Conservation (phyloP, 495 filamentous ascomycete genomes). For the Halenospora varia region DNA sequence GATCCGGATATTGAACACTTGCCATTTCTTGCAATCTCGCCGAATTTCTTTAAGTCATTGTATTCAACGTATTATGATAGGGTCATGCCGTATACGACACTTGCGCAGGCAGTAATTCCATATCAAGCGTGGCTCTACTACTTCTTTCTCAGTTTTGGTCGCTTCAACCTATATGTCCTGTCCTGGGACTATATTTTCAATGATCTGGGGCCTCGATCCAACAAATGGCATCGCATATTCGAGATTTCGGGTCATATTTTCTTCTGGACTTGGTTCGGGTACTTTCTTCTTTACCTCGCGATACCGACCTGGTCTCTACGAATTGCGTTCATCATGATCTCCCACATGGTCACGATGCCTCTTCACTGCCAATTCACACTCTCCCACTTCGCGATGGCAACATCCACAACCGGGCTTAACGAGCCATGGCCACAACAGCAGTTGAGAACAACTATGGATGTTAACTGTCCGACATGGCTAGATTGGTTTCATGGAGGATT, state of each 20-base stretch:
- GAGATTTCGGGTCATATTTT: conserved; percentile 78
- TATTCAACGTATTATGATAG: conserved; percentile 86
- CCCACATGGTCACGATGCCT: conserved; percentile 81
- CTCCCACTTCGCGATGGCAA: conserved; percentile 96
- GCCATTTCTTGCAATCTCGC: conserved; percentile 91
- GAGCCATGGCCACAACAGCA: conserved; percentile 96
- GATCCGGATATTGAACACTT: conserved; percentile 97
- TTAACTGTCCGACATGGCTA: conserved; percentile 94
- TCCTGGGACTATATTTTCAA: conserved; percentile 78
- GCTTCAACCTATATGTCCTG: conserved; percentile 88
- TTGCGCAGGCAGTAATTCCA: conserved; percentile 65
- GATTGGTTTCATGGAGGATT: conserved; percentile 96
- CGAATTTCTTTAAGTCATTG: conserved; percentile 72
- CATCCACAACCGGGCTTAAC: conserved; percentile 75
- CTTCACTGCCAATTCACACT: conserved; percentile 95
- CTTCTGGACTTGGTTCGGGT: conserved; percentile 96
- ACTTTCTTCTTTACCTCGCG: conserved; percentile 70
- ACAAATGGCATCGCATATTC: conserved; percentile 85
- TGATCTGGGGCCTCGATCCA: conserved; percentile 73
- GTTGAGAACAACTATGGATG: conserved; percentile 97
- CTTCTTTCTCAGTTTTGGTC: conserved; percentile 73
- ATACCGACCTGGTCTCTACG: conserved; percentile 69
- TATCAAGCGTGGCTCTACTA: conserved; percentile 87
- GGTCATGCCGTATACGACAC: conserved; percentile 76
- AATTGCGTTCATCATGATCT: conserved; percentile 74